phyloP scores from a whole-genome alignment of 768 basidiomycete species.

The Amanita rubescens region DNA sequence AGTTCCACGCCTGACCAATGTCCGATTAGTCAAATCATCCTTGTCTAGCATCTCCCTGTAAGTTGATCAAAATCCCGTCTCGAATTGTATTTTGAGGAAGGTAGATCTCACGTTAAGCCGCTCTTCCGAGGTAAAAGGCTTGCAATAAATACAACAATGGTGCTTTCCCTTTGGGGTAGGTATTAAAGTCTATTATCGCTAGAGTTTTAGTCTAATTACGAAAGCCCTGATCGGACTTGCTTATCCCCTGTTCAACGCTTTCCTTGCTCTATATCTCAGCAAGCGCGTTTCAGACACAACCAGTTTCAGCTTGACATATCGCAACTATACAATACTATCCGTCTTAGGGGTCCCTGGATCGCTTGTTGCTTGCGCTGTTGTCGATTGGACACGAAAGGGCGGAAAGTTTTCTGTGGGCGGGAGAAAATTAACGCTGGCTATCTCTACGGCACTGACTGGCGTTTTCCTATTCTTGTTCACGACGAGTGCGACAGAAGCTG shows the following conservation, averaged over 20 bases:
- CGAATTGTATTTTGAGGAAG: neutral
- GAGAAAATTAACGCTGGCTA: slow-evolving; percentile 40
- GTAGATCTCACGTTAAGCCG: slow-evolving; percentile 42
- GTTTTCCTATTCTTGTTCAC: slow-evolving; percentile 48
- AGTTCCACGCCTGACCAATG: slow-evolving; percentile 14
- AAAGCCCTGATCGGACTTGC: slow-evolving; percentile 33
- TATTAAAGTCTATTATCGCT: neutral
- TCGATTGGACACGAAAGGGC: slow-evolving; percentile 33
- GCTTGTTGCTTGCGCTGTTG: slow-evolving; percentile 35
- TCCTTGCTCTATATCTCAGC: slow-evolving; percentile 42
- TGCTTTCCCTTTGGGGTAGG: slow-evolving; percentile 46
- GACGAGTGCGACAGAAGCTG: slow-evolving; percentile 31
- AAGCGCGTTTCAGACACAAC: slow-evolving; percentile 22
- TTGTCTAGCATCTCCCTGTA: slow-evolving; percentile 35
- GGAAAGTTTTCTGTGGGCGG: slow-evolving; percentile 17
- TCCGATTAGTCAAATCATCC: slow-evolving; percentile 24
- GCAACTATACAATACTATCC: slow-evolving; percentile 44
- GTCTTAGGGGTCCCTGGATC: slow-evolving; percentile 41
- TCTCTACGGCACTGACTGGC: slow-evolving; percentile 36
- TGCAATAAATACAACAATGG: slow-evolving; percentile 38
- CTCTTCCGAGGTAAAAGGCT: slow-evolving; percentile 39
- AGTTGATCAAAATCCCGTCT: slow-evolving; percentile 8
- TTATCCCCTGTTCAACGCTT: slow-evolving; percentile 46
- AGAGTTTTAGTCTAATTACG: neutral
- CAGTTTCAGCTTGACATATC: slow-evolving; percentile 27